These are phyloP conservation scores for Saraca asoca DNA, from an alignment of 331 rosid genomes.

Conservation along the genomic window DNA sequence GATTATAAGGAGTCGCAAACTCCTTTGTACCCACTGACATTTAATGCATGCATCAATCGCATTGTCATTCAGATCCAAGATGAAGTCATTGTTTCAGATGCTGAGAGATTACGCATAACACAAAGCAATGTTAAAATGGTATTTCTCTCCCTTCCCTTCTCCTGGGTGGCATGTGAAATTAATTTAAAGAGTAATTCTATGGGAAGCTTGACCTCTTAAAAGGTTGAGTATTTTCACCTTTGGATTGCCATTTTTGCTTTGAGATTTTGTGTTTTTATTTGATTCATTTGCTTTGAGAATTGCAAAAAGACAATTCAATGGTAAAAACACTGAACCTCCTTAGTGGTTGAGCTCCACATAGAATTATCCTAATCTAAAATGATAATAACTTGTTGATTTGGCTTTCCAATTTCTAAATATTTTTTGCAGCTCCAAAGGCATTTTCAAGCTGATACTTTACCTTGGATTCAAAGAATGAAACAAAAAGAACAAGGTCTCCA, in stretches of 20 bases:
- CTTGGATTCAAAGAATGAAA: constrained; percentile 87
- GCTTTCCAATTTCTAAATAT: constrained; percentile 5
- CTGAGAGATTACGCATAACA: constrained; percentile 82
- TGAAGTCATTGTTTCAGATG: constrained; percentile 91
- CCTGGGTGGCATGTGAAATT: not conserved
- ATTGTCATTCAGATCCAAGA: constrained; percentile 82
- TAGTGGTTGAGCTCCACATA: too few relatives aligned
- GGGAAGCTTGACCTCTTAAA: too few relatives aligned
- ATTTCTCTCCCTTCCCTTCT: constrained; percentile 10
- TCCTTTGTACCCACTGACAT: not conserved
- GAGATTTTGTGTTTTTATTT: too few relatives aligned
- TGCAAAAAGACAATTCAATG: too few relatives aligned
- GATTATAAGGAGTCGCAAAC: constrained; percentile 5
- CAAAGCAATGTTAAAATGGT: constrained; percentile 98
- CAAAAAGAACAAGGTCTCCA: constrained; percentile 94
- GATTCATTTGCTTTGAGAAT: too few relatives aligned
- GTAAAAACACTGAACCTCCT: too few relatives aligned
- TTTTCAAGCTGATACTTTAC: constrained; percentile 90
- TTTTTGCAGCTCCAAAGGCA: constrained; percentile 87
- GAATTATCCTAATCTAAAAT: too few relatives aligned
- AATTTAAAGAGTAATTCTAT: too few relatives aligned
- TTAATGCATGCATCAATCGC: constrained; percentile 24
- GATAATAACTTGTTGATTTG: not conserved
- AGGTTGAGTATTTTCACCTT: too few relatives aligned
- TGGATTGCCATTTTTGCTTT: too few relatives aligned